phyloP scores from a whole-genome alignment of 2,329 filamentous ascomycete species.

The Claviceps lovelessii region DNA sequence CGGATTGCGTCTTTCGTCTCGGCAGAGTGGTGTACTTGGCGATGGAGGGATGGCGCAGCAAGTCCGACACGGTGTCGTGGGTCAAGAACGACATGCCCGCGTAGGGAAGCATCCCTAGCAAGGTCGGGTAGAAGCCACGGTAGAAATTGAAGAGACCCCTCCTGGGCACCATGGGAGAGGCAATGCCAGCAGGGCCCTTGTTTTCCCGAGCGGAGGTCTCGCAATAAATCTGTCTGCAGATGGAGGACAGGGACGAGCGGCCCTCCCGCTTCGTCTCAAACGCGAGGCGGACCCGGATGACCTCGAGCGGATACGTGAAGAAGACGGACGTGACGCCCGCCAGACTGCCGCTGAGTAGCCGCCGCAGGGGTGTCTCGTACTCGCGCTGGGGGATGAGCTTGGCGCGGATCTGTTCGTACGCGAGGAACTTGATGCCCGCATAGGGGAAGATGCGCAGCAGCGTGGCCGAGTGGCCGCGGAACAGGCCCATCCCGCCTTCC shows the following conservation, averaged over 20 bases:
- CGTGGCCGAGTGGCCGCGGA: conserved; percentile 87
- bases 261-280: conserved; percentile 77
- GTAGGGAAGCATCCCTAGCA: conserved; percentile 93
- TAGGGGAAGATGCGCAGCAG: conserved; percentile 92
- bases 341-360: conserved; percentile 58
- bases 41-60: conserved; percentile 56
- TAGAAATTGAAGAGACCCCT: conserved; percentile 82
- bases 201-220: conserved; percentile 41
- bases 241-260: conserved; percentile 55
- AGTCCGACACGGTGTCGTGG: conserved; percentile 78
- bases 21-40: conserved; percentile 64
- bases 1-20: conserved; percentile 35
- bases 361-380: conserved; percentile 67
- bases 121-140: conserved; percentile 76
- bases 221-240: conserved; percentile 75
- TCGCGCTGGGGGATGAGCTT: conserved; percentile 55
- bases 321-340: conserved; percentile 86
- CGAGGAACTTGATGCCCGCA: conserved; percentile 92
- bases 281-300: conserved; percentile 80
- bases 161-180: conserved; percentile 37
- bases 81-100: conserved; percentile 91
- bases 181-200: conserved; percentile 19
- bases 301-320: conserved; percentile 88
- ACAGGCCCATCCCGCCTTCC: conserved; percentile 65
- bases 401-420: conserved; percentile 88